Evolutionary conservation across 140 eudicot genomes (phyloP).

Genomic region (Ambrosia hybrid): DNA sequence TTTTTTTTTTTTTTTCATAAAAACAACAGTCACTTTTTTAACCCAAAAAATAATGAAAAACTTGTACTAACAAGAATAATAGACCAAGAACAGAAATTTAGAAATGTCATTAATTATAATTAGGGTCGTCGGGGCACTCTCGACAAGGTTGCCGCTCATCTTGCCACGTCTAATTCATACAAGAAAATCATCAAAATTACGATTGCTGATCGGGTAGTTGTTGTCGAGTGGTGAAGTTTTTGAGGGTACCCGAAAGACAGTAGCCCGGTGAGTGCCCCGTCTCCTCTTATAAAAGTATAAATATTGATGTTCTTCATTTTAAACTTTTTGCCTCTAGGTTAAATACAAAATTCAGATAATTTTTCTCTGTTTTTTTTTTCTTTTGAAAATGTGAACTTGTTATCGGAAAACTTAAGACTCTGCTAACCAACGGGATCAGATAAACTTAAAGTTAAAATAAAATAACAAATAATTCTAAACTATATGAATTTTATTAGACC

Average conservation of each 20-base stretch:
- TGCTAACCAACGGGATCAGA: not conserved
- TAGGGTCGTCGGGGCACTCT: too few species aligned
- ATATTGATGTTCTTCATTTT: conserved; percentile 27
- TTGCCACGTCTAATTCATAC: too few species aligned
- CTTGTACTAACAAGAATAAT: not conserved
- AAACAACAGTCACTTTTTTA: conserved; percentile 8
- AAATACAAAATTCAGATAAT: not conserved
- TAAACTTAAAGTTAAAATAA: conserved; percentile 3
- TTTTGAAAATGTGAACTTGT: not conserved
- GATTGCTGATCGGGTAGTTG: too few species aligned
- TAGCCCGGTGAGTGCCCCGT: too few species aligned
- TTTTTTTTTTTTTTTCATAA: not conserved
- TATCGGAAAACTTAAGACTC: not conserved
- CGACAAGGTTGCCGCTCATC: too few species aligned
- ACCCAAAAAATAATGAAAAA: not conserved
- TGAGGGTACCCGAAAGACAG: too few species aligned
- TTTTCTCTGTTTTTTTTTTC: not conserved
- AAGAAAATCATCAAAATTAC: too few species aligned
- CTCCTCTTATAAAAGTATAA: not conserved
- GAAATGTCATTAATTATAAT: not conserved
- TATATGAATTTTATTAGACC: not conserved
- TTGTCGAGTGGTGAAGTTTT: too few species aligned
- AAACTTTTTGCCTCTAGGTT: not conserved
- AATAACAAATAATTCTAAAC: not conserved
- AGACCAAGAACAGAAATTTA: conserved; percentile 8